Conservation (phyloP, 495 filamentous ascomycete species). For the Penicillium angulare region DNA sequence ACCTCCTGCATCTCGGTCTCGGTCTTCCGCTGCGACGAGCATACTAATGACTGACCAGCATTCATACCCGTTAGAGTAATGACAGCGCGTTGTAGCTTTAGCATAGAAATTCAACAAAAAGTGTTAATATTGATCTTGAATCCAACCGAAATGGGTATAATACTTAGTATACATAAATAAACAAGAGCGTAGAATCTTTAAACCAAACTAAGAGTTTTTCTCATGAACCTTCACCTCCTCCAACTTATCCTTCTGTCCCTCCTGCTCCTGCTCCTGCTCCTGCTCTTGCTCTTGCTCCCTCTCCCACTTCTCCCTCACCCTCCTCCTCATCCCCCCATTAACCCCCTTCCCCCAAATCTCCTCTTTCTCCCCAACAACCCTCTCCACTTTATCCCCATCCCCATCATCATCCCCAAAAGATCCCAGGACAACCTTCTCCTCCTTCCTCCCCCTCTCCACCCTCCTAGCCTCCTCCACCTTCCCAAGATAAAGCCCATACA, state of each 20-base stretch:
- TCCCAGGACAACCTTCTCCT: conserved; percentile 75
- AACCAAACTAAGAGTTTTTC: too few relatives aligned
- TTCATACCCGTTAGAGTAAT: conserved; percentile 34
- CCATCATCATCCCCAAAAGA: conserved; percentile 50
- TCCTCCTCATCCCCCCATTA: conserved; percentile 46
- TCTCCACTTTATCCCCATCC: background rate
- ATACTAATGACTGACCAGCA: conserved; percentile 33
- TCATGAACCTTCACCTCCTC: too few relatives aligned
- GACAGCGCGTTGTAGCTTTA: conserved; percentile 26
- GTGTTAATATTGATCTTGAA: conserved; percentile 1
- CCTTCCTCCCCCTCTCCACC: conserved; percentile 60
- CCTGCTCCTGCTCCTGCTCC: too few relatives aligned
- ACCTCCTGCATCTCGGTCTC: conserved; percentile 15
- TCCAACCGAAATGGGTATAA: conserved; percentile 13
- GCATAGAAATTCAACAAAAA: conserved; percentile 20
- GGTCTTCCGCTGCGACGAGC: conserved; percentile 18
- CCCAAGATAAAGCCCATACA: conserved; percentile 84
- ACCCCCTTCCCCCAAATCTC: conserved; percentile 47
- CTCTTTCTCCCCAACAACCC: conserved; percentile 26
- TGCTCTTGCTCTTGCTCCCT: conserved; percentile 31
- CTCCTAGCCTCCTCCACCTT: conserved; percentile 70
- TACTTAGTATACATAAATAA: background rate
- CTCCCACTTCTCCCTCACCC: conserved; percentile 46
- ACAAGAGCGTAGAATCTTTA: background rate
- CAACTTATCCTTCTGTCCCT: too few relatives aligned